phyloP scores from a whole-genome alignment of 2,329 filamentous ascomycete genomes.

The Chalara sp. region DNA sequence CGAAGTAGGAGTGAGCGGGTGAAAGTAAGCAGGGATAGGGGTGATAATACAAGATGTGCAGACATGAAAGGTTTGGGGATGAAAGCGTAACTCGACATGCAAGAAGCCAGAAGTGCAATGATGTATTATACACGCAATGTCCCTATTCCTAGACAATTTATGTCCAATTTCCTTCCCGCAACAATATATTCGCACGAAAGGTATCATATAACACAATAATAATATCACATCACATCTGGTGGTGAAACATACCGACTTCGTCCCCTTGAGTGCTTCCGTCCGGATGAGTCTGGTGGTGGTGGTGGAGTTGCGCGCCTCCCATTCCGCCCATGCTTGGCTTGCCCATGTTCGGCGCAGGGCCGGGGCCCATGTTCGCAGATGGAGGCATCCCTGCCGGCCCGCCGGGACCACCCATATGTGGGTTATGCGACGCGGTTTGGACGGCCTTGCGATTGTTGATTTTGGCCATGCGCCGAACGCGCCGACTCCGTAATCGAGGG shows the following conservation, averaged over 20 bases:
- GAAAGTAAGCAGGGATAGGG: conserved; percentile 4
- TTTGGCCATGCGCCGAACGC: conserved; percentile 93
- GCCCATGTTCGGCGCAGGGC: conserved; percentile 48
- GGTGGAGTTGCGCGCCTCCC: conserved; percentile 54
- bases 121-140: conserved; percentile 30
- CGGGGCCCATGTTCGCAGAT: conserved; percentile 53
- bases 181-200: conserved; percentile 23
- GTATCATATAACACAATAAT: conserved; percentile 27
- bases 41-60: conserved; percentile 18
- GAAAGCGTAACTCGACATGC: conserved; percentile 18
- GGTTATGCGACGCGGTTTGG: conserved; percentile 49
- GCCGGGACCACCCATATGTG: conserved; percentile 58
- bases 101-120: conserved; percentile 24
- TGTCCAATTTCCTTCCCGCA: conserved; percentile 13
- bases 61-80: conserved; percentile 21
- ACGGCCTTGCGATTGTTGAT: conserved; percentile 79
- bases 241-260: conserved; percentile 91
- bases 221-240: conserved; percentile 59
- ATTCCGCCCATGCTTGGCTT: conserved; percentile 62
- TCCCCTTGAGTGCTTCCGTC: conserved; percentile 64
- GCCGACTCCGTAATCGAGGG: conserved; percentile 78
- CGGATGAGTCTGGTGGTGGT: conserved; percentile 67
- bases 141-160: conserved; percentile 15
- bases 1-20: conserved; percentile 9
- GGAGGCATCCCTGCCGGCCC: conserved; percentile 59